Percentiles rank a stretch among this genome's conserved stretches.
Evolutionary conservation across 148 eudicot genomes (phyloP).

Genomic region (Suaeda aralocaspica): DNA sequence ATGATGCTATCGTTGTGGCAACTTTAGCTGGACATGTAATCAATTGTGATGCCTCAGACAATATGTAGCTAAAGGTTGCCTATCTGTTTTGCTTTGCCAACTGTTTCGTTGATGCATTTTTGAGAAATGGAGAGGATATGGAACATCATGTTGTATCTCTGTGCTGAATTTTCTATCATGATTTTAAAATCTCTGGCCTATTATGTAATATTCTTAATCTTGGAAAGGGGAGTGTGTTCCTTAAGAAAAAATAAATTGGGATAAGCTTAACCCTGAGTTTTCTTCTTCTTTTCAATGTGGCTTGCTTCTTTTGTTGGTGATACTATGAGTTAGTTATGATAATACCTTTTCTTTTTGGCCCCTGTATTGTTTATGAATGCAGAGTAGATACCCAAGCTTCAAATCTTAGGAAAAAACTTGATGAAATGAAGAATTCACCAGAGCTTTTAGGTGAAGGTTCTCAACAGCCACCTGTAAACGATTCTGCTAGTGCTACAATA

Average conservation of each 20-base stretch:
- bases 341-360: neutral
- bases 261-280: neutral
- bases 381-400: constrained; percentile 83
- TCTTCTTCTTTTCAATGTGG: neutral
- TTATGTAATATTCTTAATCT: neutral
- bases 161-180: neutral
- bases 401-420: constrained; percentile 55
- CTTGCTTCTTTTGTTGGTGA: neutral
- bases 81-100: neutral
- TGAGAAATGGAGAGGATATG: neutral
- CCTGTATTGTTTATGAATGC: constrained; percentile 28
- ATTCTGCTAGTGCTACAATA: constrained; percentile 44
- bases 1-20: neutral
- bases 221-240: neutral
- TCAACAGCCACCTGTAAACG: constrained; percentile 36
- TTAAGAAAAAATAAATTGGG: neutral
- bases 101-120: neutral
- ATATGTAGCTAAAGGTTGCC: neutral
- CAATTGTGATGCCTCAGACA: neutral
- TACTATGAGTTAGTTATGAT: neutral
- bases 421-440: constrained; percentile 42
- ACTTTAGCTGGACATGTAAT: neutral
- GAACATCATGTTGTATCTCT: neutral
- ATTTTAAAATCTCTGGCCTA: neutral
- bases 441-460: constrained; percentile 36